Evolutionary conservation across 306 rosid genomes (phyloP), one percentile per base, ranked within the genome.

Genomic region (Vigna trinervia): DNA sequence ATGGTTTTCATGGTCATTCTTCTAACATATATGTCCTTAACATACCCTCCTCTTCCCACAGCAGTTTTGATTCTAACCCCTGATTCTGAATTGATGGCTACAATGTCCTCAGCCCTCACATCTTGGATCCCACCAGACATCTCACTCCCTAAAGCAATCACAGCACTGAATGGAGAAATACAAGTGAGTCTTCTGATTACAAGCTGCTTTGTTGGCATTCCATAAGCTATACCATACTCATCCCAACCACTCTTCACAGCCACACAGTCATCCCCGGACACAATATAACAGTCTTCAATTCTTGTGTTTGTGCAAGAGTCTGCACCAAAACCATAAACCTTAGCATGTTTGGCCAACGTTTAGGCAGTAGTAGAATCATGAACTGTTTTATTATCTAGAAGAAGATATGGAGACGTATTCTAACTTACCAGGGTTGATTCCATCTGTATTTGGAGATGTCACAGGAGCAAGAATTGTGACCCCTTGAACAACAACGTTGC

Each of bases 211-310:
- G 91, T 88, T 41, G 91, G 93, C 91, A 85, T 84, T 48, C 89
- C 91, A 77, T 63, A 87, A 26, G 91, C 84, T 82, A 90, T 88
- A 17, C 96, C 96, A 66, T 90, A 90, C 85, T 90, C 83, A 48
- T 90, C 96, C 96, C 93, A 90, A 14, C 96, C 96, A 62, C 96
- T 88, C 87, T 90, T 90, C 57, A 90, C 93, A 1, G 97, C 95
- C 58, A 92, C 87, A 76, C 97, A 92, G 38, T 92, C 97, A 34
- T 92, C 97, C 67, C 95, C 97, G 0, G 97, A 92, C 30, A 92
- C 95, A 41, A 92, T 90, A 50, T 88, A 92, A 75, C 93, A 92
- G 76, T 90, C 95, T 80, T 92, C 97, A 38, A 90, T 92, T 67
- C 86, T 53, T 0, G 90, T 90, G 78, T 92, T 88, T 23, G 91